A percentile compares a stretch with the other conserved stretches of the same genome.
phyloP scores from a whole-genome alignment of 2,329 filamentous ascomycete genomes.

The Phaeosphaeriaceae sp. region DNA sequence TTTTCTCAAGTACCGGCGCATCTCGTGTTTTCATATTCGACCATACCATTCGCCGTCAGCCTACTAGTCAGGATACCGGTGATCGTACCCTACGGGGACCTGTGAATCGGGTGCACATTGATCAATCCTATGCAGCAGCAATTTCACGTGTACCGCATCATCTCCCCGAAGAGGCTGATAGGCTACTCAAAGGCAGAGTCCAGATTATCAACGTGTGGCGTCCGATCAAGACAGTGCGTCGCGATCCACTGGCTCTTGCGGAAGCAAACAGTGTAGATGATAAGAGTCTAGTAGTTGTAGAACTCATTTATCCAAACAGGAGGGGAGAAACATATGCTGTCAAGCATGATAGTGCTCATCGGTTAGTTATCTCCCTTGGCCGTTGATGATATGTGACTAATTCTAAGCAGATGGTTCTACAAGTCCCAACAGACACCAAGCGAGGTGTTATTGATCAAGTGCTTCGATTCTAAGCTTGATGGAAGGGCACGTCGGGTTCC shows the following conservation, averaged over 20 bases:
- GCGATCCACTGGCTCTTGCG: constrained; percentile 42
- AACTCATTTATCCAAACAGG: constrained; percentile 40
- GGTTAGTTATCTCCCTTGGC: too few relatives aligned
- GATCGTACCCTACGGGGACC: constrained; percentile 50
- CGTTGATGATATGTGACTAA: too few relatives aligned
- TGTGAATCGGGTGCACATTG: constrained; percentile 63
- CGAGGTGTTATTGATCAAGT: constrained; percentile 44
- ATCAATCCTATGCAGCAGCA: constrained; percentile 58
- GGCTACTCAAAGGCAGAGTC: constrained; percentile 34
- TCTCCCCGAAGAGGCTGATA: constrained; percentile 38
- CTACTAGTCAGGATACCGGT: constrained; percentile 15
- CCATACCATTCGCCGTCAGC: constrained; percentile 64
- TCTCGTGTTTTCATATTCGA: constrained; percentile 66
- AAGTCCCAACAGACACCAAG: constrained; percentile 35
- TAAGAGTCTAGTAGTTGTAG: constrained; percentile 29
- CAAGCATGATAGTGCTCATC: constrained; percentile 31
- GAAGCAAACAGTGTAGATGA: constrained; percentile 39
- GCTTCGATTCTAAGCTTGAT: constrained; percentile 44
- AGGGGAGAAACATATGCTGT: constrained; percentile 40
- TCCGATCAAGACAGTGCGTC: constrained; percentile 40
- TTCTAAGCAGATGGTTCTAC: constrained; percentile 47
- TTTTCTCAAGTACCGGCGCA: constrained; percentile 58
- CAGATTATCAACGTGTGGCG: constrained; percentile 49
- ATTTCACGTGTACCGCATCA: constrained; percentile 37
- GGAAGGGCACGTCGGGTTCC: constrained; percentile 43